These are phyloP conservation scores for Arabis alpina DNA, from an alignment of 345 rosid genomes.

Conservation along the genomic window DNA sequence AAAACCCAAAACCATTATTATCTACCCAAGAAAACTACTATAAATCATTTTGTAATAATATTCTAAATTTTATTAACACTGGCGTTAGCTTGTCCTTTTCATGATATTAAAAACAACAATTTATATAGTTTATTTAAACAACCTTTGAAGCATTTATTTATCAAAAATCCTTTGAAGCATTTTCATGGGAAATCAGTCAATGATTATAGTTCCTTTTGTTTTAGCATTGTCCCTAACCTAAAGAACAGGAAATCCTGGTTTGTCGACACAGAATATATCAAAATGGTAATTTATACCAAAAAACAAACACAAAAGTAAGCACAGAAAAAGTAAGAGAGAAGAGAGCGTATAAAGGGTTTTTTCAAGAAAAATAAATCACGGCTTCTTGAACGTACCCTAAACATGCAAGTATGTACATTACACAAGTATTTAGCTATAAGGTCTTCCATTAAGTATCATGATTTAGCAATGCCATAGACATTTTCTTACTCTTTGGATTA, in stretches of 20 bases:
- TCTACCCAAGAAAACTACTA: background rate
- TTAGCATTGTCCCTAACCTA: conserved; percentile 33
- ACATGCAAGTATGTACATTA: no score
- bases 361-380: background rate
- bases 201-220: conserved; percentile 33
- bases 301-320: no score
- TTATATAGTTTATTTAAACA: background rate
- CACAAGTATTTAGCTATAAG: no score
- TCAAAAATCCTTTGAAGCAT: conserved; percentile 25
- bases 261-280: conserved; percentile 33
- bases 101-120: background rate
- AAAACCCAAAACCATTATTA: conserved; percentile 15
- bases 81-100: conserved; percentile 27
- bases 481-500: no score
- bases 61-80: no score
- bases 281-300: no score
- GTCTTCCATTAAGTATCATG: no score
- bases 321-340: conserved; percentile 17
- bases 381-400: background rate
- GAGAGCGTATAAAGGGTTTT: conserved; percentile 7
- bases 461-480: no score
- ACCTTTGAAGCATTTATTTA: conserved; percentile 24
- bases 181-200: conserved; percentile 12
- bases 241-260: conserved; percentile 31
- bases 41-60: no score